Base-by-base conservation (phyloP, 371 early-diverging fungal species). In the Actinomucor elegans region DNA sequence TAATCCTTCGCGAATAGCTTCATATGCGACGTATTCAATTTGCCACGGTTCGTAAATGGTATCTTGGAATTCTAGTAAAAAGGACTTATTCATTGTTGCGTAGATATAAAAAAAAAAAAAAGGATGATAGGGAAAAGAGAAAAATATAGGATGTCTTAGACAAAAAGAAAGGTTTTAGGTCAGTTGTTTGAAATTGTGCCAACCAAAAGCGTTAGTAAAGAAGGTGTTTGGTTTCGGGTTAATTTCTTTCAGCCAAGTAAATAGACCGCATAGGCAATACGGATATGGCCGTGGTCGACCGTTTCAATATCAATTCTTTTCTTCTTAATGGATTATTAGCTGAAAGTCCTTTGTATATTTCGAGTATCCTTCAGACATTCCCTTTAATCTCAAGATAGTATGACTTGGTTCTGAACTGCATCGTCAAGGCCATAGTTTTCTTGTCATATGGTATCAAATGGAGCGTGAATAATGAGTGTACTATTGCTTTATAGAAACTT, bases 21-120 rank as follows among this genome's bases (percentile, higher is more conserved):
- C 85, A 64, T 94, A 97, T 52, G 79, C 69, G 15, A 94, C 67
- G 63, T 95, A 96, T 72, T 94, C 89, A 64, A 87, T 87, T 32
- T 80, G 65, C 92, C 95, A 96, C 46, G 90, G 92, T 4, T 80
- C 80, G 56, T 87, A 83, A 15, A 89, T 77, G 41, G 80, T 75
- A 20, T 81, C 74, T 45, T 77, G 62, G 17, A 94, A 77, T 62
- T 91, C 86, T 61, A 81, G 72, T 28, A 84, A 87, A 75, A 93
- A 96, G 74, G 90, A 86, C 94, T 92, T 96, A 24, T 29, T 36
- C 6, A n/a, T 35, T 27, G 8, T 5, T 17, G 21, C 15, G 12
- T 14, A 29, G 26, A 34, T 36, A 37, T 20, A 4, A 38, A 35
- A 18, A 32, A 33, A 33, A 33, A 20, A 46, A 33, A 14, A 21